A percentile compares a stretch with the other conserved stretches of the same genome.
Evolutionary conservation across 176 grass and related monocot species (phyloP).

Genomic region (Raddia guianensis): DNA sequence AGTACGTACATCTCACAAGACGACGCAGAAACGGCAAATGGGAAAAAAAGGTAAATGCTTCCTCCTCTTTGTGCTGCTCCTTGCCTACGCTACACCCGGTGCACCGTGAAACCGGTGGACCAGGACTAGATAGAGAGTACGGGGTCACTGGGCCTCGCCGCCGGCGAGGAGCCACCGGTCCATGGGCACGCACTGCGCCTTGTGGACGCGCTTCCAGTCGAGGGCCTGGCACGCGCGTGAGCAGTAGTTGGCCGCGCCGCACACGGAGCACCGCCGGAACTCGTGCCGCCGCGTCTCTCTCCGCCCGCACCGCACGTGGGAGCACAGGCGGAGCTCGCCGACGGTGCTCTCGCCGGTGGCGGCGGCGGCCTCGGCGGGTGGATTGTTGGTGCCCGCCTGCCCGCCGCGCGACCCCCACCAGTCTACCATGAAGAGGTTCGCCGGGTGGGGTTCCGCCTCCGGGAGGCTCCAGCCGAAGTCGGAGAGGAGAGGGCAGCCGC

Average conservation of each 20-base stretch:
- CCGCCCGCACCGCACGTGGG: slow-evolving; percentile 64
- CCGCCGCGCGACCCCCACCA: slow-evolving; percentile 50
- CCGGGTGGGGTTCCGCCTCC: slow-evolving; percentile 63
- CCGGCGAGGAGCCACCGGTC: slow-evolving; percentile 53
- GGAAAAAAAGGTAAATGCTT: background rate
- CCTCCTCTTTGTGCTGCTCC: background rate
- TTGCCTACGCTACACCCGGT: slow-evolving; percentile 26
- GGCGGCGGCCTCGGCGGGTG: background rate
- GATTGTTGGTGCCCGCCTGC: background rate
- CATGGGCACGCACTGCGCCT: slow-evolving; percentile 62
- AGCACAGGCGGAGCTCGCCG: slow-evolving; percentile 56
- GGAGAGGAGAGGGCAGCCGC: slow-evolving; percentile 43
- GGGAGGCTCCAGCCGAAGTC: slow-evolving; percentile 66
- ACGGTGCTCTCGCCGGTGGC: background rate
- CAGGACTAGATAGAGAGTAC: background rate
- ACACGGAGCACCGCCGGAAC: slow-evolving; percentile 87
- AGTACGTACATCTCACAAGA: slow-evolving; percentile 49
- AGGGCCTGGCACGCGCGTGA: slow-evolving; percentile 90
- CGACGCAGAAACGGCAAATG: slow-evolving; percentile 22
- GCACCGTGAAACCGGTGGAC: slow-evolving; percentile 33
- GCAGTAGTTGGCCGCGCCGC: slow-evolving; percentile 89
- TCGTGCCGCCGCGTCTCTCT: slow-evolving; percentile 82
- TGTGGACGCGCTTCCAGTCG: slow-evolving; percentile 77
- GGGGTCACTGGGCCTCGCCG: slow-evolving; percentile 15
- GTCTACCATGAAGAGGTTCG: slow-evolving; percentile 71